These are phyloP conservation scores for Cytospora mali DNA, from an alignment of 2,329 filamentous ascomycete genomes.

Conservation along the genomic window DNA sequence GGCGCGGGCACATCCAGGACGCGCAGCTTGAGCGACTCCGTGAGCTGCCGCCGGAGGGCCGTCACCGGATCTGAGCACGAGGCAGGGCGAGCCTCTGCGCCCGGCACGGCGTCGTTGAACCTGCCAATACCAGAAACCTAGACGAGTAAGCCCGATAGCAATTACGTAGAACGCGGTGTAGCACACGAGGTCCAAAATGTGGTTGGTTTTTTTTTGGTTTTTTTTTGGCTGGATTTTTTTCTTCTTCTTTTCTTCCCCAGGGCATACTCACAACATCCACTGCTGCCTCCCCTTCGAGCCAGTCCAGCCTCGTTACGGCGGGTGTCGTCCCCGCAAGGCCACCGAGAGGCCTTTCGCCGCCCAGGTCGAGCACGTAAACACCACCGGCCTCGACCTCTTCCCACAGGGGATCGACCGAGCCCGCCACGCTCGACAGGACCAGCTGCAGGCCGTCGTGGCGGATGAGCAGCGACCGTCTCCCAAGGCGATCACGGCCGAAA, in stretches of 20 bases:
- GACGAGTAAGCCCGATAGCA: conserved; percentile 45
- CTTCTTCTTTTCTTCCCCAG: too few relatives aligned
- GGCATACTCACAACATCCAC: conserved; percentile 49
- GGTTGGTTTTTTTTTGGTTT: too few relatives aligned
- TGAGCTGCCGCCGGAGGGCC: conserved; percentile 56
- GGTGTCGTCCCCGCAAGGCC: background rate
- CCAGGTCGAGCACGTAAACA: conserved; percentile 69
- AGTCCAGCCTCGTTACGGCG: conserved; percentile 35
- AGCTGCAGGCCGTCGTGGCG: conserved; percentile 52
- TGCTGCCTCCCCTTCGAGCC: conserved; percentile 38
- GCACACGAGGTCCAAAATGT: conserved; percentile 9
- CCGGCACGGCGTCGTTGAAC: conserved; percentile 53
- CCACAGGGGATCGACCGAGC: conserved; percentile 59
- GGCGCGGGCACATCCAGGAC: conserved; percentile 65
- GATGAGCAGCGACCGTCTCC: conserved; percentile 77
- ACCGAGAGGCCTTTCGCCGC: background rate
- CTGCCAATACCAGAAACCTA: conserved; percentile 57
- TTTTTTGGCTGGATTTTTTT: too few relatives aligned
- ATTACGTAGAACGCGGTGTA: conserved; percentile 25
- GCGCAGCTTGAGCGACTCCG: conserved; percentile 64
- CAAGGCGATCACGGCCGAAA: conserved; percentile 85
- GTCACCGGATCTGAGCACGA: conserved; percentile 54
- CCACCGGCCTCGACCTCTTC: conserved; percentile 83
- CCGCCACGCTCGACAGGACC: conserved; percentile 72
- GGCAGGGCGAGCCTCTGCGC: conserved; percentile 34